These are phyloP conservation scores for Russula dissimulans DNA, from an alignment of 768 basidiomycete genomes.

Conservation along the genomic window DNA sequence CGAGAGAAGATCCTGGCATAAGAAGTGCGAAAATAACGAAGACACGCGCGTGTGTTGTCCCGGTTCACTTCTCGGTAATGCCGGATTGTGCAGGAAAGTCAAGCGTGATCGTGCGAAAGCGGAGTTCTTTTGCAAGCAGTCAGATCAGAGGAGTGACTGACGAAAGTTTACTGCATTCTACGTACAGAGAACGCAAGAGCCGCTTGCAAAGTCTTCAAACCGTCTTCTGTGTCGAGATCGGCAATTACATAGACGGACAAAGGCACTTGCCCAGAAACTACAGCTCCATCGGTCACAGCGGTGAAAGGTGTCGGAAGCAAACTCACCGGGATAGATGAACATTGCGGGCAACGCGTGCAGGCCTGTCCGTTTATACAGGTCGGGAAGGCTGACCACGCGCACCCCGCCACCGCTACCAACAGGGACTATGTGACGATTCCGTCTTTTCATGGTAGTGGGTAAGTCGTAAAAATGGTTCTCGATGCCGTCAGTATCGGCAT, in stretches of 20 bases:
- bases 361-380: conserved; percentile 40
- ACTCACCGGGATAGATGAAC: conserved; percentile 60
- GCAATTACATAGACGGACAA: conserved; percentile 60
- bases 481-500: conserved; percentile 42
- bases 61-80: conserved; percentile 18
- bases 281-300: conserved; percentile 22
- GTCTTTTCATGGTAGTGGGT: conserved; percentile 53
- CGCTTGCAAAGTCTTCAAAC: conserved; percentile 50
- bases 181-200: conserved; percentile 58
- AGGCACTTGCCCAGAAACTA: conserved; percentile 25
- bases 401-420: conserved; percentile 37
- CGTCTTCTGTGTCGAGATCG: conserved; percentile 61
- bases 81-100: conserved; percentile 72
- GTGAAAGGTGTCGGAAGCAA: background rate
- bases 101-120: conserved; percentile 44
- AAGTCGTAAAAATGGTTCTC: conserved; percentile 85
- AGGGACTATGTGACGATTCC: conserved; percentile 73
- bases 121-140: conserved; percentile 27
- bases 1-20: conserved; percentile 33
- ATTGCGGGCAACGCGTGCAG: conserved; percentile 34
- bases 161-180: conserved; percentile 2
- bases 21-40: conserved; percentile 42
- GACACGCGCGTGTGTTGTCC: conserved; percentile 29
- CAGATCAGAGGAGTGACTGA: conserved; percentile 3
- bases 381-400: conserved; percentile 45